These are phyloP conservation scores for Camellia lanceoleosa DNA, from an alignment of 148 eudicot species.

Conservation along the genomic window DNA sequence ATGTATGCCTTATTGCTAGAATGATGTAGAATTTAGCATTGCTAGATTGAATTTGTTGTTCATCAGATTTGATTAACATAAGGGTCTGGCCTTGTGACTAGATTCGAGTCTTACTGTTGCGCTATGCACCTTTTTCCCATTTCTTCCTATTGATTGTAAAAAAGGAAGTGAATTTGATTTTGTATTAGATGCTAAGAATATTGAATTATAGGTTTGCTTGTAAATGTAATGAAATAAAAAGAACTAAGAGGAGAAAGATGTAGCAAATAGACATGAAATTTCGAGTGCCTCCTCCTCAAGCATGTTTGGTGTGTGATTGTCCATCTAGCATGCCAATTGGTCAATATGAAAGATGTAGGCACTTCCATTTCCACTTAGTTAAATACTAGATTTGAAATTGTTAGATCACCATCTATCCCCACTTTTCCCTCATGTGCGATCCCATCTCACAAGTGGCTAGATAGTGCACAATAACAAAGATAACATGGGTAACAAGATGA, in stretches of 20 bases:
- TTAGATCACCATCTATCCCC: too few species aligned
- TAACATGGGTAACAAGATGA: too few species aligned
- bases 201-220: not conserved
- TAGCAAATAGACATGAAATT: not conserved
- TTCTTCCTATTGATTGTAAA: too few species aligned
- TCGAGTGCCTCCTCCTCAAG: not conserved
- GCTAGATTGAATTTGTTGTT: not conserved
- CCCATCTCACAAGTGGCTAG: too few species aligned
- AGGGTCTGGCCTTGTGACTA: too few species aligned
- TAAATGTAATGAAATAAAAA: not conserved
- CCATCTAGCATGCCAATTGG: not conserved
- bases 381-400: not conserved
- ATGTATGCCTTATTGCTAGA: not conserved
- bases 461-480: too few species aligned
- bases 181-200: not conserved
- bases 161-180: not conserved
- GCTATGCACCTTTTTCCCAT: too few species aligned
- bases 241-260: not conserved
- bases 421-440: too few species aligned
- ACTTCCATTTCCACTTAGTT: not conserved
- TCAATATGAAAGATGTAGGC: not conserved
- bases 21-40: not conserved
- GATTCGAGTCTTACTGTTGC: too few species aligned
- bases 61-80: too few species aligned
- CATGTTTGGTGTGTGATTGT: not conserved